Percentiles rank a stretch among this genome's conserved stretches.
Evolutionary conservation across 192 early-diverging fungal genomes (phyloP).

Genomic region (Geranomyces michiganensis): DNA sequence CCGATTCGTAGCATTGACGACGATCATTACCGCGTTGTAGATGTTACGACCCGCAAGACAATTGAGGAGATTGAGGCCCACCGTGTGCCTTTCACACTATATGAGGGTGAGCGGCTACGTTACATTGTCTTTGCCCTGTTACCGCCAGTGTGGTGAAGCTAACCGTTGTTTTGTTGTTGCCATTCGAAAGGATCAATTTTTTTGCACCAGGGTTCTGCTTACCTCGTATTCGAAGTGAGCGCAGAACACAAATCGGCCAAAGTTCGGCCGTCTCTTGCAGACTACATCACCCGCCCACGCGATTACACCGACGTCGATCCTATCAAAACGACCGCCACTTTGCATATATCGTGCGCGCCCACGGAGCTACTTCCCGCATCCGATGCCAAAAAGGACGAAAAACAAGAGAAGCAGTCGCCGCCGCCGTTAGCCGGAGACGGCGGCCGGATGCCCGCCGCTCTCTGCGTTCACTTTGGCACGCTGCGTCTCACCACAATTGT

Average conservation of each 20-base stretch:
- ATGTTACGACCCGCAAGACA: slow-evolving; percentile 44
- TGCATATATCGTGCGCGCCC: too few relatives aligned
- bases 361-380: background rate
- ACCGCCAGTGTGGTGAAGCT: background rate
- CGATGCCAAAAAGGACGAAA: slow-evolving; percentile 12
- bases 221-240: slow-evolving; percentile 57
- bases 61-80: slow-evolving; percentile 57
- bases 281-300: slow-evolving; percentile 56
- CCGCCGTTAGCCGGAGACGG: slow-evolving; percentile 20
- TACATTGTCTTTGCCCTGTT: too few relatives aligned
- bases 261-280: slow-evolving; percentile 47
- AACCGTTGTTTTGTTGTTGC: background rate
- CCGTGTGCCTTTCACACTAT: slow-evolving; percentile 59
- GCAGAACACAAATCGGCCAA: slow-evolving; percentile 46
- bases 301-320: slow-evolving; percentile 63
- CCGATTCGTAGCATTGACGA: slow-evolving; percentile 56
- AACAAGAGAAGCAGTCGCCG: background rate
- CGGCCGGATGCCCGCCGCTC: too few relatives aligned
- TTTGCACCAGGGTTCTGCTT: slow-evolving; percentile 61
- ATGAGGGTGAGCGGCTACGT: slow-evolving; percentile 49
- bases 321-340: slow-evolving; percentile 18
- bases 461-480: slow-evolving; percentile 21
- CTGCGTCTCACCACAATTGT: slow-evolving; percentile 52
- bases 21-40: slow-evolving; percentile 53
- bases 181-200: slow-evolving; percentile 55